Conservation (phyloP, 75 land plant genomes). For the Ceratopteris richardii region DNA sequence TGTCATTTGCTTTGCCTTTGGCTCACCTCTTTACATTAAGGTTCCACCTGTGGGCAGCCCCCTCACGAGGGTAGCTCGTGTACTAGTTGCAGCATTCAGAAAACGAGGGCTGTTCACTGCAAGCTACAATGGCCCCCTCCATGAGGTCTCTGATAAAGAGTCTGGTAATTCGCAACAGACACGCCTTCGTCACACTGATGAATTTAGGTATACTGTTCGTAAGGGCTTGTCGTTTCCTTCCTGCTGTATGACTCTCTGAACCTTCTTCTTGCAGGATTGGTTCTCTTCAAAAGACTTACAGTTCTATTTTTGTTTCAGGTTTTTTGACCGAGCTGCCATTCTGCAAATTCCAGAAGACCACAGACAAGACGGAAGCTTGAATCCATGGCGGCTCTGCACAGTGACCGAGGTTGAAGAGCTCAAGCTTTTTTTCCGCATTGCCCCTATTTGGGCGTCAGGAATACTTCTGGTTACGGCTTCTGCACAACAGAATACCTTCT, state of each 20-base stretch:
- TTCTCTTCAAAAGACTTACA: too few species aligned
- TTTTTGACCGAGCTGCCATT: conserved; percentile 59
- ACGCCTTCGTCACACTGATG: background rate
- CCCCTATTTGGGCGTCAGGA: conserved; percentile 34
- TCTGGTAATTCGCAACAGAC: background rate
- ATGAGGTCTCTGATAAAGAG: background rate
- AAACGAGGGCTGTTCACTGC: conserved; percentile 24
- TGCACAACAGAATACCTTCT: conserved; percentile 48
- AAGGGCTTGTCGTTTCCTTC: too few species aligned
- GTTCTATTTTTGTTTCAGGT: conserved; percentile 34
- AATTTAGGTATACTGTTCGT: too few species aligned
- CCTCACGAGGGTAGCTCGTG: conserved; percentile 28
- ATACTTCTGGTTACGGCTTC: conserved; percentile 46
- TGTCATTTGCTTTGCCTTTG: conserved; percentile 1
- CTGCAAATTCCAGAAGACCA: conserved; percentile 18
- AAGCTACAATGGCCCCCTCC: background rate
- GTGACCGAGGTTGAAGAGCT: conserved; percentile 67
- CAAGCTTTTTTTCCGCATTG: conserved; percentile 47
- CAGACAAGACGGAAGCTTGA: conserved; percentile 10
- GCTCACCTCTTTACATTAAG: conserved; percentile 6
- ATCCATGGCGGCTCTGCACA: conserved; percentile 41
- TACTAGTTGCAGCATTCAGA: conserved; percentile 37
- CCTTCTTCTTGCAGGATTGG: too few species aligned
- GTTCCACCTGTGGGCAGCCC: conserved; percentile 37
- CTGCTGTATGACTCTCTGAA: too few species aligned